Evolutionary conservation across 1,284 basidiomycete genomes (phyloP).

Genomic region (Pascua guehoae): DNA sequence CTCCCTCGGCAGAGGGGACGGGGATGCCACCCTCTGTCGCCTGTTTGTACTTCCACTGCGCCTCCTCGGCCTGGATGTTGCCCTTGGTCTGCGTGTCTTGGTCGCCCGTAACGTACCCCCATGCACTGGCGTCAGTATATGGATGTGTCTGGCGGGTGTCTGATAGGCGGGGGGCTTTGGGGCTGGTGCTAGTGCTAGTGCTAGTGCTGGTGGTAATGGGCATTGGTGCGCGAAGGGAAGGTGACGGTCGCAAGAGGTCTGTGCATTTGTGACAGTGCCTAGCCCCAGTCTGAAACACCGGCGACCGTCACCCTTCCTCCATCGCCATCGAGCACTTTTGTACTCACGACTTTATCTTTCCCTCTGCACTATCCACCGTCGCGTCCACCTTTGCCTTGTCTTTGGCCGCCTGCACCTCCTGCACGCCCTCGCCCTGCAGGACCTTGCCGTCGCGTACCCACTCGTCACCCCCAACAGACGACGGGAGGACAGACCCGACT

Average conservation of each 20-base stretch:
- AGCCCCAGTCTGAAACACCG: background rate
- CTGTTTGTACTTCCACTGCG: slow-evolving; percentile 43
- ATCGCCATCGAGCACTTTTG: too few species aligned
- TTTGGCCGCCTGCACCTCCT: slow-evolving; percentile 42
- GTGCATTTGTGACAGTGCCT: background rate
- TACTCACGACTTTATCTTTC: slow-evolving; percentile 45
- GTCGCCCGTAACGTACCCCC: slow-evolving; percentile 45
- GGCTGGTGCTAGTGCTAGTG: background rate
- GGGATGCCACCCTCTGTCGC: slow-evolving; percentile 22
- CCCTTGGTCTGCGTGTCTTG: slow-evolving; percentile 40
- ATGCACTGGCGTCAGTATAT: slow-evolving; percentile 22
- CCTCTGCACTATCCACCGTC: slow-evolving; percentile 32
- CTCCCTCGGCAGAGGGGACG: slow-evolving; percentile 30
- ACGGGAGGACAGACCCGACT: slow-evolving; percentile 33
- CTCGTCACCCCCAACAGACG: slow-evolving; percentile 18
- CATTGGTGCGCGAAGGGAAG: background rate
- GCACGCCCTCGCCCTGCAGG: slow-evolving; percentile 31
- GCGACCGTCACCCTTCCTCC: too few species aligned
- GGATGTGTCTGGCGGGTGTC: background rate
- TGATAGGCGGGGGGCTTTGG: background rate
- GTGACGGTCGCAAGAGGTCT: too few species aligned
- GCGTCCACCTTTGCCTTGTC: slow-evolving; percentile 34
- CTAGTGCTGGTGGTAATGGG: background rate
- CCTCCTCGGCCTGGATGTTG: slow-evolving; percentile 43
- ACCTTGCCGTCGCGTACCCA: slow-evolving; percentile 35